These are phyloP conservation scores for Fraxinus floribunda DNA, from an alignment of 305 asterid genomes.

Conservation along the genomic window DNA sequence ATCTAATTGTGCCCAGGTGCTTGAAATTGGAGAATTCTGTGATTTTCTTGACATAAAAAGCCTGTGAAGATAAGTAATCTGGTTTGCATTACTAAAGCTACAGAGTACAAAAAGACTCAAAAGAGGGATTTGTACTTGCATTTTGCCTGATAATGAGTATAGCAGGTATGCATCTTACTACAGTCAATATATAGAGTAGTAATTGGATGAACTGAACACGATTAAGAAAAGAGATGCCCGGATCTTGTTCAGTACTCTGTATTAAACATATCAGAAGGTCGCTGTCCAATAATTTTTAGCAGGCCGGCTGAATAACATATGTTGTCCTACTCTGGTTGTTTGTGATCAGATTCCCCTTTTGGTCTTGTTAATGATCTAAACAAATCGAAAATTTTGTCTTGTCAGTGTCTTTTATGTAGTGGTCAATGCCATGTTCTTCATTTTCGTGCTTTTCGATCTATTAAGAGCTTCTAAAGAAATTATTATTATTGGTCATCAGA, in stretches of 20 bases:
- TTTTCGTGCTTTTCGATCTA: neutral
- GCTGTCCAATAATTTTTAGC: neutral
- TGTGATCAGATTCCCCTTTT: neutral
- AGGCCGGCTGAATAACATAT: neutral
- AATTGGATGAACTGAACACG: neutral
- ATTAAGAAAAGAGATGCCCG: neutral
- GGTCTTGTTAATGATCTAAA: neutral
- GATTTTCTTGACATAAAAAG: conserved; percentile 23
- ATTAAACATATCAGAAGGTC: neutral
- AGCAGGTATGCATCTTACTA: neutral
- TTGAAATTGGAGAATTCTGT: conserved; percentile 1
- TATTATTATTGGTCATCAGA: neutral
- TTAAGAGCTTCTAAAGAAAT: neutral
- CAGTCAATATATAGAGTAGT: neutral
- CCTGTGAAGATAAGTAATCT: conserved; percentile 16
- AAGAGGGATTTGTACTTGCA: neutral
- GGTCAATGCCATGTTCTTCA: neutral
- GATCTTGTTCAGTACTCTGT: neutral
- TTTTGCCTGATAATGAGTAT: neutral
- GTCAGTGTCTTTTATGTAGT: neutral
- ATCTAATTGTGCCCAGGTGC: conserved; percentile 13
- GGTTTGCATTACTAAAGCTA: conserved; percentile 22
- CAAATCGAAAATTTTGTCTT: neutral
- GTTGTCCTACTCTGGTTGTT: neutral
- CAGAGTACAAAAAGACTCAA: neutral